A percentile compares a stretch with the other conserved stretches of the same genome.
These are phyloP conservation scores for Diplodia corticola DNA, from an alignment of 2,329 filamentous ascomycete genomes.

Conservation along the genomic window DNA sequence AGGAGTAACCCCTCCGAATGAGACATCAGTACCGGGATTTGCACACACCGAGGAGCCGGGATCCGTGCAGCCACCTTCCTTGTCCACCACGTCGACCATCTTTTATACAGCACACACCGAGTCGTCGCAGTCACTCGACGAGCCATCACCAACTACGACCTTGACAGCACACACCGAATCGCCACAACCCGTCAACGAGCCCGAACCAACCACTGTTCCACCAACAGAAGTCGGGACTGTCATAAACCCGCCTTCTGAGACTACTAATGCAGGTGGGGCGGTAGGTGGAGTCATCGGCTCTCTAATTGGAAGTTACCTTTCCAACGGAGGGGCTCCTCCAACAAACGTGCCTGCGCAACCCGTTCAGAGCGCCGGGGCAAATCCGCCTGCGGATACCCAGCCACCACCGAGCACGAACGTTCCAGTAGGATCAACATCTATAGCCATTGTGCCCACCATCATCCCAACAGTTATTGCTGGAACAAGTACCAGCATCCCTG, in stretches of 20 bases:
- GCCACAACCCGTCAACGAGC: background rate
- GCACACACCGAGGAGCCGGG: background rate
- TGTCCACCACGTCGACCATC: background rate
- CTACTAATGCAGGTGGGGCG: background rate
- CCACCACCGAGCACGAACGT: background rate
- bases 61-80: background rate
- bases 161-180: background rate
- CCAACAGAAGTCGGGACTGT: slow-evolving; percentile 1
- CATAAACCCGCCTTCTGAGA: background rate
- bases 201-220: background rate
- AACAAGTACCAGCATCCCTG: slow-evolving; percentile 4
- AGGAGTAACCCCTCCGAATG: background rate
- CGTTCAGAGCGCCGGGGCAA: background rate
- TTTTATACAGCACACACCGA: background rate
- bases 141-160: background rate
- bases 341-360: background rate
- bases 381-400: background rate
- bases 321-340: background rate
- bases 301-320: background rate
- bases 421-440: slow-evolving; percentile 2
- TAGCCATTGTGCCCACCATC: background rate
- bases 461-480: background rate
- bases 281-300: slow-evolving; percentile 12
- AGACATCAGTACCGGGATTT: background rate
- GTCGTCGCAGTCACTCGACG: background rate